Base-by-base conservation (phyloP, 768 basidiomycete genomes). In the Psilocybe cubensis region DNA sequence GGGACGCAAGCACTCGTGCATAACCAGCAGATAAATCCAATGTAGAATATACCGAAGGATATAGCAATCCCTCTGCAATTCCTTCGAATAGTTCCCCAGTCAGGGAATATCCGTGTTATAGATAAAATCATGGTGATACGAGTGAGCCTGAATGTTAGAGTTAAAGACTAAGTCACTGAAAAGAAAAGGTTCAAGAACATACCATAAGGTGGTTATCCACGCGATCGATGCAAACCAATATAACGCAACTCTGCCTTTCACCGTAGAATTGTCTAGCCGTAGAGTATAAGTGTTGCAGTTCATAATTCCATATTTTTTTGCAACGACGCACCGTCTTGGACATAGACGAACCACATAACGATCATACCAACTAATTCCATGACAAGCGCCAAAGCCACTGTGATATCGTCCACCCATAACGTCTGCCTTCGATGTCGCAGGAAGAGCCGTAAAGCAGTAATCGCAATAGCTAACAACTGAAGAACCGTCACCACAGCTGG, bases 121-220 rank as follows among this genome's bases (percentile, higher is more conserved):
- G 58, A 54, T 31, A 59, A 49, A 25, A 42, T 21, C 27, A 59
- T 20, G 38, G 53, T 59, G 5, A 59, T 55, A n/a, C 53, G 58
- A 27, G 58, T 59, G 18, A 51, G 41, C 58, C 58, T 59, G 45
- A 6, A 40, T 6, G 12, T 14, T 29, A 23, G 52, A 42, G 18
- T 11, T 14, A 11, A 42, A 17, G 18, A 3, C 11, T 4, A 43
- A 12, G n/a, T 7, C 18, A 35, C 20, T 17, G 31, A 42, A 20
- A n/a, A 17, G 35, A 25, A 5, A 11, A 18, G 24, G 9, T 5
- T 3, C 40, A 41, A 25, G 27, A 20, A 49, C 46, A 47, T 51
- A 54, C 58, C 58, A 59, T n/a, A 59, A 50, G 12, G 55, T 50
- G 3, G 52, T 49, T n/a, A 47, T 45, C 58, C 58, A 59, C 5